These are phyloP conservation scores for Ligustrum vulgare DNA, from an alignment of 257 asterid genomes.

Conservation along the genomic window DNA sequence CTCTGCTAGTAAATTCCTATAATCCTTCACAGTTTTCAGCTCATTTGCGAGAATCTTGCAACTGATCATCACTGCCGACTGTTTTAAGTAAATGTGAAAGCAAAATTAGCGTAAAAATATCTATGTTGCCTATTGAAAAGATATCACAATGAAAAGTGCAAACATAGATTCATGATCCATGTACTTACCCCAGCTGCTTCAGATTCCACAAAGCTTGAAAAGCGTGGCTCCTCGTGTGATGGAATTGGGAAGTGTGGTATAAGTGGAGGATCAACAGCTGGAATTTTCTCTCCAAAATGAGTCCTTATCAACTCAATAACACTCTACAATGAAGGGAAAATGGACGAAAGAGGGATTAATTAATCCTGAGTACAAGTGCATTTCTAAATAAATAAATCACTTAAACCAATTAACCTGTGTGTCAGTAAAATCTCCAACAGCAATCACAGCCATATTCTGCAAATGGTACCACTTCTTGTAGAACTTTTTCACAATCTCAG, in stretches of 20 bases:
- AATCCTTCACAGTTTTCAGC: slow-evolving; percentile 81
- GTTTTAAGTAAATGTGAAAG: slow-evolving; percentile 34
- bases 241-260: slow-evolving; percentile 76
- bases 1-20: slow-evolving; percentile 79
- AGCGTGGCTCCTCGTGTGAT: slow-evolving; percentile 78
- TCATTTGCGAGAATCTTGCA: slow-evolving; percentile 79
- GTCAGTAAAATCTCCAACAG: slow-evolving; percentile 92
- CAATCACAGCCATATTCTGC: slow-evolving; percentile 93
- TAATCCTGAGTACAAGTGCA: slow-evolving; percentile 16
- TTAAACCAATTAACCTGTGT: slow-evolving; percentile 54
- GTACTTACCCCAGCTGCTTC: slow-evolving; percentile 90
- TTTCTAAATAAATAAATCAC: not conserved
- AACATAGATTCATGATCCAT: slow-evolving; percentile 22
- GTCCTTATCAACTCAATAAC: slow-evolving; percentile 83
- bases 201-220: slow-evolving; percentile 85
- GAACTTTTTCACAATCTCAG: slow-evolving; percentile 74
- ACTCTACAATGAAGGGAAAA: slow-evolving; percentile 47
- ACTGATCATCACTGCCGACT: slow-evolving; percentile 98
- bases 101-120: slow-evolving; percentile 20
- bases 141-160: slow-evolving; percentile 13
- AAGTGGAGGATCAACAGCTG: slow-evolving; percentile 56
- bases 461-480: slow-evolving; percentile 84
- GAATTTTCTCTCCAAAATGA: slow-evolving; percentile 68
- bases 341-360: slow-evolving; percentile 21
- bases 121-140: slow-evolving; percentile 16